Evolutionary conservation across 805 yeast genomes (phyloP).

Genomic region (Kazachstania africana): DNA sequence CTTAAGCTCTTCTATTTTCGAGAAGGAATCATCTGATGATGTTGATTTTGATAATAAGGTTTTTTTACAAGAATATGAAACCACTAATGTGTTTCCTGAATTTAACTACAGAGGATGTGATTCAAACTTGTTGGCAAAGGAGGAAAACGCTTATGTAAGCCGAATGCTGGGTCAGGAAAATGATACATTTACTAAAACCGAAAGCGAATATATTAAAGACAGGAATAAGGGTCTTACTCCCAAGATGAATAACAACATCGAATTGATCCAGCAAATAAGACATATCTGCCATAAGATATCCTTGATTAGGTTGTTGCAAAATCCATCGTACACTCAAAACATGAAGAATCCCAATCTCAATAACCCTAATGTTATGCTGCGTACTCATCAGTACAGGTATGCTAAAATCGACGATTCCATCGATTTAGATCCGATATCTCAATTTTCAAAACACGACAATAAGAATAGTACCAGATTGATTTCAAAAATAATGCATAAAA

Average conservation of each 20-base stretch:
- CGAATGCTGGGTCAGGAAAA: constrained; percentile 27
- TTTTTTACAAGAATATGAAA: constrained; percentile 72
- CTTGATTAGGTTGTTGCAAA: constrained; percentile 78
- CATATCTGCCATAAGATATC: constrained; percentile 81
- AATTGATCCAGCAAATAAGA: constrained; percentile 77
- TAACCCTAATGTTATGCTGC: constrained; percentile 7
- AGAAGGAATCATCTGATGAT: constrained; percentile 32
- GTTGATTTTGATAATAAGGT: constrained; percentile 47
- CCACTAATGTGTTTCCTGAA: constrained; percentile 69
- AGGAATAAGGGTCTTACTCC: constrained; percentile 46
- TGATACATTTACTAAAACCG: no score
- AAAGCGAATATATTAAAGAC: constrained; percentile 28
- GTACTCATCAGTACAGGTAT: constrained; percentile 15
- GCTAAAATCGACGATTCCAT: constrained; percentile 44
- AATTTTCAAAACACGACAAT: constrained; percentile 55
- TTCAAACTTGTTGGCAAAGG: constrained; percentile 33
- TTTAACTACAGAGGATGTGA: constrained; percentile 42
- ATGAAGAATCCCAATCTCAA: constrained; percentile 9
- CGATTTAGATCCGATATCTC: constrained; percentile 78
- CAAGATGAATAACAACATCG: constrained; percentile 52
- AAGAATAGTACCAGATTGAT: constrained; percentile 47
- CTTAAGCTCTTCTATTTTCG: no score
- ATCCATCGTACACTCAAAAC: constrained; percentile 13
- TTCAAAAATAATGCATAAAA: constrained; percentile 51
- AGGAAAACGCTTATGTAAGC: constrained; percentile 35